These are phyloP conservation scores for Mycena amicta DNA, from an alignment of 768 basidiomycete species.

Conservation along the genomic window DNA sequence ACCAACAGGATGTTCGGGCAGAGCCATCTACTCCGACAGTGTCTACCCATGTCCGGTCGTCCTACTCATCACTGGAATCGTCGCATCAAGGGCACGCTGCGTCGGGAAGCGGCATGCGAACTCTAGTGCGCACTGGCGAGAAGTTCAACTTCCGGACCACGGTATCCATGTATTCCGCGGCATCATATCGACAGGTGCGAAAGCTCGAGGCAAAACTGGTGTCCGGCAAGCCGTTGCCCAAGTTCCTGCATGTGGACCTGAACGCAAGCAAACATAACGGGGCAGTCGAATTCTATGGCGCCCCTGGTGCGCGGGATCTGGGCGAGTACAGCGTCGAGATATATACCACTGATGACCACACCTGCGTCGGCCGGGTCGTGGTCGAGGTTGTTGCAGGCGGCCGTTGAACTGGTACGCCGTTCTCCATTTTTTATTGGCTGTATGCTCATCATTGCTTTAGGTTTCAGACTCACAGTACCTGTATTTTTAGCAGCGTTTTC, in stretches of 20 bases:
- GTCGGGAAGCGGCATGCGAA: slow-evolving; percentile 37
- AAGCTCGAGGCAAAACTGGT: slow-evolving; percentile 51
- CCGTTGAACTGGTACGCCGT: slow-evolving; percentile 13
- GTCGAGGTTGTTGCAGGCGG: slow-evolving; percentile 53
- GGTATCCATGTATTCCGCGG: slow-evolving; percentile 32
- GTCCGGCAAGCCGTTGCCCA: slow-evolving; percentile 55
- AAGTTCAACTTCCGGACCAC: slow-evolving; percentile 60
- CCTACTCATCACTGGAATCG: slow-evolving; percentile 66
- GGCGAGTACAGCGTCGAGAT: slow-evolving; percentile 60
- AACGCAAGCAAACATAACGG: slow-evolving; percentile 47
- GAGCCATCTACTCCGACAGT: slow-evolving; percentile 36
- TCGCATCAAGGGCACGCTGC: slow-evolving; percentile 49
- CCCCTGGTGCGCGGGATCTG: slow-evolving; percentile 50
- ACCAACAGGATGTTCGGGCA: slow-evolving; percentile 32
- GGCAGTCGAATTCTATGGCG: slow-evolving; percentile 58
- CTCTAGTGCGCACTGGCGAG: slow-evolving; percentile 59
- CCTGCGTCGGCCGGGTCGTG: slow-evolving; percentile 55
- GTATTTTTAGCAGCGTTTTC: slow-evolving; percentile 12
- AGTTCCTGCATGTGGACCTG: slow-evolving; percentile 57
- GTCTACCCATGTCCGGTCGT: slow-evolving; percentile 47
- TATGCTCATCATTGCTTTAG: slow-evolving; percentile 13
- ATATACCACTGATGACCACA: slow-evolving; percentile 49
- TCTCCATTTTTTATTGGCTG: slow-evolving; percentile 1
- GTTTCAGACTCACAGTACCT: slow-evolving; percentile 1
- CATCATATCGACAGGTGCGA: slow-evolving; percentile 28